phyloP scores from a whole-genome alignment of 768 basidiomycete genomes.

The Lentinula boryana region DNA sequence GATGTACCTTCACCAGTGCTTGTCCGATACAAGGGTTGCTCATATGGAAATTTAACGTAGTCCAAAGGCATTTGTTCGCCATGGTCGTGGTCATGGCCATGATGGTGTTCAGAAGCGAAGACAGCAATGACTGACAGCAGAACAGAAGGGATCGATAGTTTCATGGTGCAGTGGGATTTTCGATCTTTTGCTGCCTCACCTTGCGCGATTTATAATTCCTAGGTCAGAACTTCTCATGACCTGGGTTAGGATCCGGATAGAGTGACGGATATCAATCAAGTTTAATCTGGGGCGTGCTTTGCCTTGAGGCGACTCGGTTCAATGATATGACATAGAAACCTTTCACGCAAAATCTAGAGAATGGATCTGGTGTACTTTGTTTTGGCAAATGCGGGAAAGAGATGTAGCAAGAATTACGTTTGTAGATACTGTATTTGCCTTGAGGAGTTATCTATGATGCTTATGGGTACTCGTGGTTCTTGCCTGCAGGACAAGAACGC shows the following conservation, averaged over 20 bases:
- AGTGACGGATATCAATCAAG: neutral
- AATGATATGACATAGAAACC: neutral
- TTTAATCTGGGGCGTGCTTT: constrained; percentile 29
- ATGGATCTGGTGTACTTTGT: neutral
- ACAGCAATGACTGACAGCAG: constrained; percentile 21
- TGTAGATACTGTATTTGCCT: neutral
- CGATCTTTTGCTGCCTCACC: neutral
- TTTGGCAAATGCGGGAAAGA: neutral
- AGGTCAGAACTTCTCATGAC: neutral
- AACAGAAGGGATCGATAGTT: constrained; percentile 14
- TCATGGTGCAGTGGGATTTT: constrained; percentile 10
- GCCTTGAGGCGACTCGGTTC: constrained; percentile 42
- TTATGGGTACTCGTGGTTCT: neutral
- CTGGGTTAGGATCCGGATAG: neutral
- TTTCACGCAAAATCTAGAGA: neutral
- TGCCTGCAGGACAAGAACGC: neutral
- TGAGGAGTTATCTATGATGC: neutral
- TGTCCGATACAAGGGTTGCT: constrained; percentile 48
- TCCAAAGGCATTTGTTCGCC: constrained; percentile 59
- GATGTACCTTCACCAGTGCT: constrained; percentile 45
- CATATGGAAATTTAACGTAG: constrained; percentile 62
- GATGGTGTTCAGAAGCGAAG: constrained; percentile 19
- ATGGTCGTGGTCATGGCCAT: constrained; percentile 20
- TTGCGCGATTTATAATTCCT: neutral
- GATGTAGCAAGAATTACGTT: neutral